These are phyloP conservation scores for Panicum hallii DNA, from an alignment of 202 grass and related monocot genomes.

Conservation along the genomic window DNA sequence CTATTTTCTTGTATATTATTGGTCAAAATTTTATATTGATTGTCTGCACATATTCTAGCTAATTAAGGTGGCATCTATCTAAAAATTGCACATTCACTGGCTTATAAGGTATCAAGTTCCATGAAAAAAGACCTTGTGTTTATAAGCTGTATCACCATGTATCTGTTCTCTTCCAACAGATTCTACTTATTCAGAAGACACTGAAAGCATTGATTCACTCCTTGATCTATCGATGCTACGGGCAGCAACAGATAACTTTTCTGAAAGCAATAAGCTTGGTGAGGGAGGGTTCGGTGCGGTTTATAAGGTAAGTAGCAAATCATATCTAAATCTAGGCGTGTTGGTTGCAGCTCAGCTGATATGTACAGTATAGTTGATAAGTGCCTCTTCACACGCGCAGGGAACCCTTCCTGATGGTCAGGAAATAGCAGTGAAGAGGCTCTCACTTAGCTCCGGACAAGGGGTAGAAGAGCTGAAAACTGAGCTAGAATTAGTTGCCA, in stretches of 20 bases:
- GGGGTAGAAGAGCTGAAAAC: conserved; percentile 72
- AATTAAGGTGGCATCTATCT: not conserved
- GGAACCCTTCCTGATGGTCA: conserved; percentile 58
- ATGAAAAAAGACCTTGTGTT: not conserved
- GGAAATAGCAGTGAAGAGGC: conserved; percentile 73
- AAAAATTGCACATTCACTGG: not conserved
- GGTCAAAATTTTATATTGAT: not conserved
- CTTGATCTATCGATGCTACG: conserved; percentile 48
- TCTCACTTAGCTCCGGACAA: conserved; percentile 63
- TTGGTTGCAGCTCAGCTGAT: not conserved
- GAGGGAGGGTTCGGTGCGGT: conserved; percentile 72
- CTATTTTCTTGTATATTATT: too few relatives aligned
- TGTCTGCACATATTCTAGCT: not conserved
- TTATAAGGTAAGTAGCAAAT: conserved; percentile 59
- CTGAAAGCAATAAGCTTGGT: conserved; percentile 61
- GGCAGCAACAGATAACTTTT: conserved; percentile 56
- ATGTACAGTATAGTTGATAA: not conserved
- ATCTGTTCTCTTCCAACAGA: conserved; percentile 41
- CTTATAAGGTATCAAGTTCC: not conserved
- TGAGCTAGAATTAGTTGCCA: conserved; percentile 70
- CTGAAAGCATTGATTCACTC: conserved; percentile 47
- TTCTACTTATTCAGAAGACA: conserved; percentile 29
- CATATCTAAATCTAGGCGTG: not conserved
- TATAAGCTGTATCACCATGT: not conserved
- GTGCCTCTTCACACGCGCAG: conserved; percentile 27